phyloP scores from a whole-genome alignment of 768 basidiomycete genomes.

The Tulasnella sp. region DNA sequence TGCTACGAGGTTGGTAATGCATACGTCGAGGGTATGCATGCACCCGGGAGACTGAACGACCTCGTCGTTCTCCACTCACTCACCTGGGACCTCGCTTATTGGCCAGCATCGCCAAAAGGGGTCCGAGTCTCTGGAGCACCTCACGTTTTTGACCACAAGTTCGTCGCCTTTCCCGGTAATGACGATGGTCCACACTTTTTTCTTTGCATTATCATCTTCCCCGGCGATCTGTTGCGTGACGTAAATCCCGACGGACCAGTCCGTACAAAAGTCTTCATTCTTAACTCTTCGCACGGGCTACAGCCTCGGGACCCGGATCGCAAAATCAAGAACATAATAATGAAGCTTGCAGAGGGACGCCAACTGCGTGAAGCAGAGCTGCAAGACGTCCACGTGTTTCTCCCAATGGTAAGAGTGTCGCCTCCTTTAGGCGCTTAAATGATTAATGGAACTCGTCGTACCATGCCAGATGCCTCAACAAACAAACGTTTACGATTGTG shows the following conservation, averaged over 20 bases:
- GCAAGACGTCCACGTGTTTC: neutral
- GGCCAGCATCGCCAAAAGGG: too few relatives aligned
- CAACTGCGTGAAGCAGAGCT: neutral
- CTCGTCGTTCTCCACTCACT: too few relatives aligned
- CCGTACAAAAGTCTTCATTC: neutral
- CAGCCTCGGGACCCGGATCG: neutral
- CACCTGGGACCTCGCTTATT: too few relatives aligned
- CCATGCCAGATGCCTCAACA: neutral
- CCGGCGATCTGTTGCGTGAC: neutral
- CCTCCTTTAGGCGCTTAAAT: too few relatives aligned
- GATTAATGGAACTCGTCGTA: too few relatives aligned
- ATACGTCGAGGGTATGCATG: too few relatives aligned
- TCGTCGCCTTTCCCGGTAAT: neutral
- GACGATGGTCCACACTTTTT: neutral
- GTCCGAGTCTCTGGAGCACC: neutral
- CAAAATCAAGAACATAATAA: neutral
- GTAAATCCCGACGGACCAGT: neutral
- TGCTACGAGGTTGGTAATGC: too few relatives aligned
- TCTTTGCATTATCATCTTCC: neutral
- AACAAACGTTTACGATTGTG: neutral
- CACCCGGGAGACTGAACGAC: too few relatives aligned
- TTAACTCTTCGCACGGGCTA: neutral
- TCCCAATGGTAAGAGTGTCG: neutral
- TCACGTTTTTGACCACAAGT: neutral
- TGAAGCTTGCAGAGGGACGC: neutral